phyloP scores from a whole-genome alignment of 371 early-diverging fungal species.

The Phascolomyces articulosus region DNA sequence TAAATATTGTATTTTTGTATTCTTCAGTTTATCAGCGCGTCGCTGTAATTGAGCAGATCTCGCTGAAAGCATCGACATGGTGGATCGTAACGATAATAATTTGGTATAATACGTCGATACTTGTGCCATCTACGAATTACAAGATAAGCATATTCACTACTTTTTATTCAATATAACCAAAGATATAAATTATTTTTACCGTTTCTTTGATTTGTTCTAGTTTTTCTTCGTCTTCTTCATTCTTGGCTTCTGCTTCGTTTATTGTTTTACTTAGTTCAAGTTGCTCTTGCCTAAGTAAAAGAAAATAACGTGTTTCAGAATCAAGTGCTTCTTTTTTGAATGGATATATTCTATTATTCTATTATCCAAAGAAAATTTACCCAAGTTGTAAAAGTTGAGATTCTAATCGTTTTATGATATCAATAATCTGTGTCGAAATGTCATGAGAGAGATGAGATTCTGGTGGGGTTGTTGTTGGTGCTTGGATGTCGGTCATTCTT shows the following conservation, averaged over 20 bases:
- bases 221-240: neutral
- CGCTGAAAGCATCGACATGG: constrained; percentile 39
- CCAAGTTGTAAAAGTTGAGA: constrained; percentile 8
- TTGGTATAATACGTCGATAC: constrained; percentile 41
- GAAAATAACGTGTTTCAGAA: no score
- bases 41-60: constrained; percentile 33
- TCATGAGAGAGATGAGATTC: constrained; percentile 6
- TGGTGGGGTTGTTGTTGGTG: neutral
- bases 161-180: neutral
- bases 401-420: constrained; percentile 10
- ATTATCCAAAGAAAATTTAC: neutral
- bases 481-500: neutral
- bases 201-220: constrained; percentile 10
- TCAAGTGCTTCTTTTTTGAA: neutral
- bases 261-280: neutral
- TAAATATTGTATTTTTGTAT: constrained; percentile 29
- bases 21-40: constrained; percentile 33
- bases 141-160: neutral
- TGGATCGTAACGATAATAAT: constrained; percentile 35
- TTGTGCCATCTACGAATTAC: constrained; percentile 33
- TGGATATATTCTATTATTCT: neutral
- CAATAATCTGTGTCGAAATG: constrained; percentile 7
- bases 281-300: constrained; percentile 9
- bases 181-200: neutral
- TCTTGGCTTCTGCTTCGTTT: neutral